These are phyloP conservation scores for Sarocladium strictum DNA, from an alignment of 2,329 filamentous ascomycete species.

Conservation along the genomic window DNA sequence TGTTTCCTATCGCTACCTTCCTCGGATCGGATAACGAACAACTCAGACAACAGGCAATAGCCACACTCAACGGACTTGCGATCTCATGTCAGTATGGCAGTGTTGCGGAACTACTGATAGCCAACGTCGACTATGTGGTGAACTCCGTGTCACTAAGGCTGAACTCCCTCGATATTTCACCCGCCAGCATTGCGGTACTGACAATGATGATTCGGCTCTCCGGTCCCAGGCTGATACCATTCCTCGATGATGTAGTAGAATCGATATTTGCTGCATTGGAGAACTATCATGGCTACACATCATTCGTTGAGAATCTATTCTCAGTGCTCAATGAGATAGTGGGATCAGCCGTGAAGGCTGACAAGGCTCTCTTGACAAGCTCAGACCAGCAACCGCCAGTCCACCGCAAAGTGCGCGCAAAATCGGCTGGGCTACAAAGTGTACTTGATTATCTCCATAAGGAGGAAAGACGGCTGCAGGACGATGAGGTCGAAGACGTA, in stretches of 20 bases:
- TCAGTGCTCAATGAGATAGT: constrained; percentile 76
- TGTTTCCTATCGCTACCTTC: constrained; percentile 89
- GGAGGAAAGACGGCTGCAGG: constrained; percentile 30
- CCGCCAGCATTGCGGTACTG: constrained; percentile 83
- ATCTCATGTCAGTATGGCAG: constrained; percentile 65
- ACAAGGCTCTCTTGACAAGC: constrained; percentile 38
- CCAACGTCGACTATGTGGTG: constrained; percentile 94
- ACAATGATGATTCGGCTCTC: constrained; percentile 91
- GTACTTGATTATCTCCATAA: constrained; percentile 58
- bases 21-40: constrained; percentile 64
- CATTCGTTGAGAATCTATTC: constrained; percentile 81
- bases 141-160: constrained; percentile 86
- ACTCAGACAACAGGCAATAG: constrained; percentile 76
- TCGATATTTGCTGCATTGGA: constrained; percentile 92
- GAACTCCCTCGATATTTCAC: constrained; percentile 87
- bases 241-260: constrained; percentile 83
- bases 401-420: constrained; percentile 34
- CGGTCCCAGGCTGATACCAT: constrained; percentile 75
- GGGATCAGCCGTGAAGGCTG: constrained; percentile 66
- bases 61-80: constrained; percentile 76
- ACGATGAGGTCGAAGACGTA: constrained; percentile 30
- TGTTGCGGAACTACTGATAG: constrained; percentile 74
- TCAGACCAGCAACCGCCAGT: constrained; percentile 28
- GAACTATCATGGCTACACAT: constrained; percentile 87
- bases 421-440: constrained; percentile 32